Base-by-base conservation (phyloP, 2,329 filamentous ascomycete species). In the Xylariaceae sp. region DNA sequence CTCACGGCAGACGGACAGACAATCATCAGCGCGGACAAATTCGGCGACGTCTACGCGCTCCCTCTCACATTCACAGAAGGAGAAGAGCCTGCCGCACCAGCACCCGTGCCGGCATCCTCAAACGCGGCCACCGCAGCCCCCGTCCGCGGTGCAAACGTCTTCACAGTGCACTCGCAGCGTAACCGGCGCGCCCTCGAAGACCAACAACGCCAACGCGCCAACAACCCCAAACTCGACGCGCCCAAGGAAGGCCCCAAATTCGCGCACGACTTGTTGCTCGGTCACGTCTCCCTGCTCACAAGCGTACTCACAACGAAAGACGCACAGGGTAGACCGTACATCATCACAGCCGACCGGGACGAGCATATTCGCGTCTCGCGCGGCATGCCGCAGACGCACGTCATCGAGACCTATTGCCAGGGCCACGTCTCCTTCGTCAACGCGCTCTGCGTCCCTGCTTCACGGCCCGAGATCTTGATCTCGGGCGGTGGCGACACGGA, bases 261-360 rank as follows among this genome's bases (percentile, higher is more conserved):
- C 71, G 87, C 91, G 67, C 84, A 91, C 66, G 83, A 87, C 44
- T 79, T 96, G 0, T 78, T 97, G 6, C 84, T 99, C 0, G 94
- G 94, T 10, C 94, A 99, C 74, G 94, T 99, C 11, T 97, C 93
- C 0, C 89, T 97, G 84, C 83, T 99, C 53, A 97, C 92, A 1
- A 87, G 90, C 68, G 73, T 97, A 55, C 74, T 79, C 2, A 78
- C 85, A 48, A 80, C 79, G 4, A 76, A 18, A 3, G 60, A 69
- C 71, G 78, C 65, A 63, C 76, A 66, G 61, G 73, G 66, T 23
- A 72, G 73, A 34, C 73, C 73, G 13, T 84, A 83, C 65, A 82
- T 85, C 69, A 64, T 86, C 65, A 84, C 83, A 0, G 78, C 76
- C 4, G 80, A 85, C 63, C 77, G 82, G 10, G 82, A 84, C 69